Evolutionary conservation across 495 filamentous ascomycete species (phyloP).

Genomic region (Penicillium alfredii): DNA sequence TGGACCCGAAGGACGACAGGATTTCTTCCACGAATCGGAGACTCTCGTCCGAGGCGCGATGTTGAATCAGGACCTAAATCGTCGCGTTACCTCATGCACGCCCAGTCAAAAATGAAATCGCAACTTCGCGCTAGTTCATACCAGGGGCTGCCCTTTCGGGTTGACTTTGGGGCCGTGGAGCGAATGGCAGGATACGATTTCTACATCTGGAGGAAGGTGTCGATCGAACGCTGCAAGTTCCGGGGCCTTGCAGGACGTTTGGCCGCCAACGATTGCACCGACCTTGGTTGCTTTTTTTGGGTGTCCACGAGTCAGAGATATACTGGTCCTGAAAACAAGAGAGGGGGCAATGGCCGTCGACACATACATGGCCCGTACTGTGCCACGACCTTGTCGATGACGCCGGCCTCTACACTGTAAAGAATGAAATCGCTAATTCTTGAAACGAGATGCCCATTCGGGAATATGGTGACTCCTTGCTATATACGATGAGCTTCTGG

Average conservation of each 20-base stretch:
- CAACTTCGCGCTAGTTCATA: slow-evolving; percentile 27
- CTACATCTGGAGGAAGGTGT: slow-evolving; percentile 79
- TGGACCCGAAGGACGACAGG: slow-evolving; percentile 73
- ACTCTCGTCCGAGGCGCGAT: slow-evolving; percentile 73
- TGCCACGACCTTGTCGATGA: slow-evolving; percentile 77
- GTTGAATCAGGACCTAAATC: slow-evolving; percentile 73
- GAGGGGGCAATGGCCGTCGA: slow-evolving; percentile 13
- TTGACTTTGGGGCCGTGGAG: slow-evolving; percentile 91
- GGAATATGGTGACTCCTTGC: slow-evolving; percentile 56
- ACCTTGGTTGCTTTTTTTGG: slow-evolving; percentile 72
- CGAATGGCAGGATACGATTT: slow-evolving; percentile 95
- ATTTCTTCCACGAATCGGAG: slow-evolving; percentile 73
- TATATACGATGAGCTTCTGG: slow-evolving; percentile 42
- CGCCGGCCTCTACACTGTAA: slow-evolving; percentile 93
- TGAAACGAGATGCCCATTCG: slow-evolving; percentile 92
- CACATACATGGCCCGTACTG: slow-evolving; percentile 85
- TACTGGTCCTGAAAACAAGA: slow-evolving; percentile 3
- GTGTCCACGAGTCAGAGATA: slow-evolving; percentile 26
- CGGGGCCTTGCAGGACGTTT: slow-evolving; percentile 97
- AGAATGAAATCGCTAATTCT: slow-evolving; percentile 93
- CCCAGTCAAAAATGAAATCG: slow-evolving; percentile 2
- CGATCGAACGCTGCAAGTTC: slow-evolving; percentile 91
- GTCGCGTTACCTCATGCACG: slow-evolving; percentile 11
- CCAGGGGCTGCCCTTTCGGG: slow-evolving; percentile 78
- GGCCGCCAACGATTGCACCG: slow-evolving; percentile 90